Evolutionary conservation across 352 stramenopile species (phyloP).

Genomic region (Blastocystis sp.): DNA sequence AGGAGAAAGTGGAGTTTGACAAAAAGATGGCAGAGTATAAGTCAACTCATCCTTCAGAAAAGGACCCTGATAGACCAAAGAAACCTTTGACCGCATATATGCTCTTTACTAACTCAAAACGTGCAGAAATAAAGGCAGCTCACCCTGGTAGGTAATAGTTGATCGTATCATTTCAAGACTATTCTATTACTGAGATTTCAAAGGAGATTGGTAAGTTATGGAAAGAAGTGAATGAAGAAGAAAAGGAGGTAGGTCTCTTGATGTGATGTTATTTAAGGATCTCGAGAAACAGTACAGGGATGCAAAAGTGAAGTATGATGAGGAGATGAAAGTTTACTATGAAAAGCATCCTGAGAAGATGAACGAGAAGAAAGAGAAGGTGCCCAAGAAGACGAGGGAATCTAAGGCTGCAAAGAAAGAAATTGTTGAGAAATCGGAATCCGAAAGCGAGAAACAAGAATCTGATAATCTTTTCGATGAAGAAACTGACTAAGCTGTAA

Average conservation of each 20-base stretch:
- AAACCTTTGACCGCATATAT: constrained; percentile 30
- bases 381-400: constrained; percentile 49
- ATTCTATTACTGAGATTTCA: constrained; percentile 92
- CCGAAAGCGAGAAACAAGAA: constrained; percentile 16
- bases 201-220: constrained; percentile 87
- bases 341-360: constrained; percentile 11
- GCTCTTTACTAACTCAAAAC: constrained; percentile 6
- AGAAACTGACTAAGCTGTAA: constrained; percentile 14
- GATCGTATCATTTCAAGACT: constrained; percentile 72
- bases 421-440: not conserved
- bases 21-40: constrained; percentile 55
- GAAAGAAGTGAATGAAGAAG: constrained; percentile 81
- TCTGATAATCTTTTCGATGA: constrained; percentile 60
- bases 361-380: constrained; percentile 43
- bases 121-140: constrained; percentile 7
- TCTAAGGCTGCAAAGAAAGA: constrained; percentile 67
- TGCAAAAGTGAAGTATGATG: constrained; percentile 12
- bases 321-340: constrained; percentile 22
- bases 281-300: constrained; percentile 14
- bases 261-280: not conserved
- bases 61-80: constrained; percentile 48
- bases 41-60: constrained; percentile 35
- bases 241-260: constrained; percentile 73
- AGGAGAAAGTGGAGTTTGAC: constrained; percentile 37
- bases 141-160: constrained; percentile 27